These are phyloP conservation scores for Heracleum sosnowskyi DNA, from an alignment of 129 eudicot genomes.

Conservation along the genomic window DNA sequence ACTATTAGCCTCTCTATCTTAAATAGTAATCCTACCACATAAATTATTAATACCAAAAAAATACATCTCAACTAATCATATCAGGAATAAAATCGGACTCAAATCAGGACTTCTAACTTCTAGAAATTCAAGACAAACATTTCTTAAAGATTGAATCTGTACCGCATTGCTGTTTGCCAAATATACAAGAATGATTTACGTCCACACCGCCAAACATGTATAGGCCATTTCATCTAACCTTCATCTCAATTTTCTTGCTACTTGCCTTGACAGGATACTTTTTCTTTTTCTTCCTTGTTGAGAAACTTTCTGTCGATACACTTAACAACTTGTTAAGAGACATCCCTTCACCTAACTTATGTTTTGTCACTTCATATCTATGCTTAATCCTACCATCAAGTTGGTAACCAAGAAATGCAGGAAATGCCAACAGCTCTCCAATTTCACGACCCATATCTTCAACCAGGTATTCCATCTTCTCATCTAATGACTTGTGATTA, in stretches of 20 bases:
- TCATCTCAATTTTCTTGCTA: conserved; percentile 9
- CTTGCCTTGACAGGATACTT: conserved; percentile 15
- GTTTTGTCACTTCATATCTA: conserved; percentile 64
- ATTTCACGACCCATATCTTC: conserved; percentile 89
- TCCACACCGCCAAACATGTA: not conserved
- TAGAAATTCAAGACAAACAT: not conserved
- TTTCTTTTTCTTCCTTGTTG: conserved; percentile 44
- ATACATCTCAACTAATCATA: not conserved
- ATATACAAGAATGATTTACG: not conserved
- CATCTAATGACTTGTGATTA: conserved; percentile 65
- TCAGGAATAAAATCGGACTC: not conserved
- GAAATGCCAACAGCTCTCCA: conserved; percentile 69
- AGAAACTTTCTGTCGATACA: conserved; percentile 64
- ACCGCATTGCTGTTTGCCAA: not conserved
- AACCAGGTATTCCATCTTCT: conserved; percentile 70
- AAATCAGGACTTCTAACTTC: not conserved
- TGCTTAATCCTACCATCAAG: conserved; percentile 83
- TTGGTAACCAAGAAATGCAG: conserved; percentile 94
- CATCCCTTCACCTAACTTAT: conserved; percentile 60
- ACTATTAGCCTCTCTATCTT: not conserved
- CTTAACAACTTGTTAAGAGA: conserved; percentile 74
- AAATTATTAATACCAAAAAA: not conserved
- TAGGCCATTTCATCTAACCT: not conserved
- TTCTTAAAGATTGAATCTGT: not conserved
- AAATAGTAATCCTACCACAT: not conserved